A percentile compares a stretch with the other conserved stretches of the same genome.
These are phyloP conservation scores for Dendrothele bispora DNA, from an alignment of 768 basidiomycete genomes.

Conservation along the genomic window DNA sequence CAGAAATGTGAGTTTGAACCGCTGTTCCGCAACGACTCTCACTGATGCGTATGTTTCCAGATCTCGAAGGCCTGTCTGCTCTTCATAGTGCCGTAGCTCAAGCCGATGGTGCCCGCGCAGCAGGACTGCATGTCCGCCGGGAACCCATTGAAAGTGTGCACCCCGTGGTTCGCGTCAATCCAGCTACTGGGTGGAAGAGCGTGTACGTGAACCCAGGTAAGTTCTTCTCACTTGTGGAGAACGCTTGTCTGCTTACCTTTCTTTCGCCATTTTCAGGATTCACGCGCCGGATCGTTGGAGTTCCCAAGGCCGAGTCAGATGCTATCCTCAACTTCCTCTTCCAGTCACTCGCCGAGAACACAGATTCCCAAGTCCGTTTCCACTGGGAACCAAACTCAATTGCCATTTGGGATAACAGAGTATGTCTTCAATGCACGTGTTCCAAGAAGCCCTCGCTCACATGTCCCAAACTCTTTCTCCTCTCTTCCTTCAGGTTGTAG, in stretches of 20 bases:
- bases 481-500: conserved; percentile 50
- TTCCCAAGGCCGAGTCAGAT: conserved; percentile 85
- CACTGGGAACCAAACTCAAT: conserved; percentile 75
- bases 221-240: conserved; percentile 8
- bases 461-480: conserved; percentile 1
- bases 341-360: conserved; percentile 66
- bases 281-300: conserved; percentile 73
- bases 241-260: not conserved
- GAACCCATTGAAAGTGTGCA: conserved; percentile 70
- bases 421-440: conserved; percentile 25
- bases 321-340: conserved; percentile 68
- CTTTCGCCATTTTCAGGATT: conserved; percentile 48
- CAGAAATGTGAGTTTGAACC: too few species aligned
- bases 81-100: conserved; percentile 79
- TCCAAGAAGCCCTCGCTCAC: not conserved
- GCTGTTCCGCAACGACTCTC: too few species aligned
- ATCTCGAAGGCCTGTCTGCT: conserved; percentile 71
- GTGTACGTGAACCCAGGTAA: conserved; percentile 77
- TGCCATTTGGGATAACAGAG: conserved; percentile 88
- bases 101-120: conserved; percentile 71
- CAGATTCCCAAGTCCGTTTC: conserved; percentile 76
- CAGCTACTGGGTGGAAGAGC: conserved; percentile 82
- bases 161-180: conserved; percentile 82
- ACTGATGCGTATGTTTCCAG: too few species aligned
- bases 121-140: conserved; percentile 69